phyloP scores from a whole-genome alignment of 1,284 basidiomycete species.

The Schizopora paradoxa region DNA sequence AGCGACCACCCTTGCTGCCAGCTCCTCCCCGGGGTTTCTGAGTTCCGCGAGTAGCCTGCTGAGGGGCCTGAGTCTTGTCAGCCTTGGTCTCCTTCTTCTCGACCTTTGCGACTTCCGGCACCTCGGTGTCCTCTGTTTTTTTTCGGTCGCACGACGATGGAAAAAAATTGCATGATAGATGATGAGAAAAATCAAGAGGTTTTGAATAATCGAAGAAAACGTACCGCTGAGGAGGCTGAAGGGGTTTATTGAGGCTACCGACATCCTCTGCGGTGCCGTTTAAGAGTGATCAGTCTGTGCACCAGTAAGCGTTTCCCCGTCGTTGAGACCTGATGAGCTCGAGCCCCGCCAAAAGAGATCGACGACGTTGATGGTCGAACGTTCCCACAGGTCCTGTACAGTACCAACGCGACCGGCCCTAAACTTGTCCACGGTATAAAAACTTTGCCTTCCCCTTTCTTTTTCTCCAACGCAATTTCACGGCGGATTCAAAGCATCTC shows the following conservation, averaged over 20 bases:
- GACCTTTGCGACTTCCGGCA: constrained; percentile 38
- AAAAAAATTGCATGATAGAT: constrained; percentile 19
- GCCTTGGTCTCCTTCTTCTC: constrained; percentile 1
- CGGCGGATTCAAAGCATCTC: constrained; percentile 84
- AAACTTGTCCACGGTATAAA: constrained; percentile 21
- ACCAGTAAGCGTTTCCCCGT: constrained; percentile 7
- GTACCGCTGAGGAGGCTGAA: constrained; percentile 75
- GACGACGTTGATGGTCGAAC: not conserved
- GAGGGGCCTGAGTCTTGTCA: constrained; percentile 1
- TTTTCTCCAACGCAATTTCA: constrained; percentile 46
- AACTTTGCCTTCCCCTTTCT: constrained; percentile 2
- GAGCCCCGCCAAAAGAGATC: not conserved
- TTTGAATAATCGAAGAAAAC: constrained; percentile 25
- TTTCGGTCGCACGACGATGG: too few species aligned
- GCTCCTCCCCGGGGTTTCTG: constrained; percentile 54
- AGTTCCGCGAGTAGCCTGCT: constrained; percentile 29
- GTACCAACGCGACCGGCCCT: constrained; percentile 13
- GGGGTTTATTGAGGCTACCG: constrained; percentile 81
- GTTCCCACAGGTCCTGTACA: constrained; percentile 6
- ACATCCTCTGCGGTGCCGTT: constrained; percentile 72
- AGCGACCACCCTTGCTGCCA: constrained; percentile 66
- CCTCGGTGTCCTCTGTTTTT: constrained; percentile 41
- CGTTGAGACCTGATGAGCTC: too few species aligned
- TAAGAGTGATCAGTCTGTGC: constrained; percentile 25
- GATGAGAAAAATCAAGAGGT: constrained; percentile 16